A percentile compares a stretch with the other conserved stretches of the same genome.
These are phyloP conservation scores for Aspergillus aculeatus DNA, from an alignment of 2,329 filamentous ascomycete species.

Conservation along the genomic window DNA sequence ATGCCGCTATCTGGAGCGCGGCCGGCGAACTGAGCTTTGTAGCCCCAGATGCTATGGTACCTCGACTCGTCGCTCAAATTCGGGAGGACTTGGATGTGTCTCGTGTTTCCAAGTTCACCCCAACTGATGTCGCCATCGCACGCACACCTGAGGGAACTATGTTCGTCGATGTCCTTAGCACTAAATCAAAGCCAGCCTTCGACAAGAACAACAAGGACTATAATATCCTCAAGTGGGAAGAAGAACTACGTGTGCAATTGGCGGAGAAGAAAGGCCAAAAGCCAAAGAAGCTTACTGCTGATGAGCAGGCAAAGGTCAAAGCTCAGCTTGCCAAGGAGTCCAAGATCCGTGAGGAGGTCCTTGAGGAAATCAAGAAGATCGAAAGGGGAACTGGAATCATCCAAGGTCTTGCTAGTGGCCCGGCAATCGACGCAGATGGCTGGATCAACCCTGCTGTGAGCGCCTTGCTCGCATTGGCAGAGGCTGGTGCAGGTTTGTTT, in stretches of 20 bases:
- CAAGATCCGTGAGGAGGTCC: conserved; percentile 71
- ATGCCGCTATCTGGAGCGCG: conserved; percentile 74
- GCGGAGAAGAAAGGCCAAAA: conserved; percentile 86
- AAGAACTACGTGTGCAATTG: conserved; percentile 80
- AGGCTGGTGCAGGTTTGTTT: conserved; percentile 74
- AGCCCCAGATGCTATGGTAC: conserved; percentile 76
- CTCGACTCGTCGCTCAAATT: conserved; percentile 72
- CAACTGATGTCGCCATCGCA: conserved; percentile 89
- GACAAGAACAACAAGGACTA: conserved; percentile 95
- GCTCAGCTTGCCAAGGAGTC: conserved; percentile 86
- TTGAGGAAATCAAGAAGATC: conserved; percentile 67
- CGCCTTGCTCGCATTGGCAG: conserved; percentile 68
- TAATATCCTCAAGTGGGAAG: conserved; percentile 95
- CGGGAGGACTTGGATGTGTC: conserved; percentile 68
- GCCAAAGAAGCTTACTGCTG: conserved; percentile 83
- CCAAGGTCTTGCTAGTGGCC: conserved; percentile 74
- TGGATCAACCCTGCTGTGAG: conserved; percentile 86
- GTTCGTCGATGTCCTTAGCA: conserved; percentile 87
- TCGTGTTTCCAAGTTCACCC: conserved; percentile 71
- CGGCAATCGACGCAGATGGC: conserved; percentile 80
- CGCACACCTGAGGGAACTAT: conserved; percentile 83
- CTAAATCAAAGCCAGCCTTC: conserved; percentile 69
- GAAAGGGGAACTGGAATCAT: conserved; percentile 84
- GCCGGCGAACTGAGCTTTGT: conserved; percentile 93
- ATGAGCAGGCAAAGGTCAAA: conserved; percentile 87